phyloP scores from a whole-genome alignment of 2,329 filamentous ascomycete species.

The Eutypella sp. region DNA sequence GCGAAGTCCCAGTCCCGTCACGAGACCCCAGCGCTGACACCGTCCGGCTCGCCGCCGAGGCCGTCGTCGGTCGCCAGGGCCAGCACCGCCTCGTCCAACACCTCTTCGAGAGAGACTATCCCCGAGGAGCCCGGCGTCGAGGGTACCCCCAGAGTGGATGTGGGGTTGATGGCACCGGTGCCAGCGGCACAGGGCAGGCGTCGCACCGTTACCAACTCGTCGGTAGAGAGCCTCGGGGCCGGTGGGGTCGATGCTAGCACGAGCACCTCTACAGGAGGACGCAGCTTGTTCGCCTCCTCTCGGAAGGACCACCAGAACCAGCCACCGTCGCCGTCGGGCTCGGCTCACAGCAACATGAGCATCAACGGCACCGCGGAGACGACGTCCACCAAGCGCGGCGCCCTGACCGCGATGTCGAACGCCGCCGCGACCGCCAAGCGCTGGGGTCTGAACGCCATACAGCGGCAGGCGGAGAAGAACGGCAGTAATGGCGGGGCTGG shows the following conservation, averaged over 20 bases:
- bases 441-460: constrained; percentile 28
- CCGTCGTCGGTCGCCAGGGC: constrained; percentile 11
- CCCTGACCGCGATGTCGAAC: constrained; percentile 26
- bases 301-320: too few relatives aligned
- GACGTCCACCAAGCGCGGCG: constrained; percentile 18
- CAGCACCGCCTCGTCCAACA: constrained; percentile 11
- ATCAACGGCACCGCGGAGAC: constrained; percentile 1
- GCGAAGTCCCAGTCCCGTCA: constrained; percentile 48
- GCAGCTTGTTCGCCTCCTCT: constrained; percentile 22
- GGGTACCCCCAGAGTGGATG: constrained; percentile 17
- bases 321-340: constrained; percentile 14
- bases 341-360: neutral
- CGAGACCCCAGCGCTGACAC: constrained; percentile 18
- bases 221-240: constrained; percentile 20
- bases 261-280: constrained; percentile 7
- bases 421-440: constrained; percentile 29
- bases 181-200: constrained; percentile 19
- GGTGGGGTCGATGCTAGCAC: constrained; percentile 21
- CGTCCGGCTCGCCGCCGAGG: constrained; percentile 21
- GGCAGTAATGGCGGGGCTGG: constrained; percentile 6
- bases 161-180: too few relatives aligned
- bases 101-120: constrained; percentile 19
- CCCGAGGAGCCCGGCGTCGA: constrained; percentile 12
- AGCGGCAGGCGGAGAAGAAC: constrained; percentile 23
- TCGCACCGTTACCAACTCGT: constrained; percentile 25